Evolutionary conservation across 306 rosid species (phyloP), one percentile per base, ranked within the genome.

Genomic region (Vigna unguiculata): DNA sequence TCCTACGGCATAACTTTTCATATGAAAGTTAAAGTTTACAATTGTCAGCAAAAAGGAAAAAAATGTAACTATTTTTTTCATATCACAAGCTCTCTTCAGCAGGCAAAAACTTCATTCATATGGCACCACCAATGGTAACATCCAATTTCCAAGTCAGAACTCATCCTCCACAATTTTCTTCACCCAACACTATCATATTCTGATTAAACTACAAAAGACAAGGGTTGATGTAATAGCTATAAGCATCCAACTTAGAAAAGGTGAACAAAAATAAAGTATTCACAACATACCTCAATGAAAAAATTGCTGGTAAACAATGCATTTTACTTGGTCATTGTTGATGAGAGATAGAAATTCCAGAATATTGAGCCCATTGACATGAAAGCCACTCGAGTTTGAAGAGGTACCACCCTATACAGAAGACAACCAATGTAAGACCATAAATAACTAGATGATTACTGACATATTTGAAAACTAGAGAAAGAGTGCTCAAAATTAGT

Each of bases 351-450:
- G 78, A 92, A 92, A 83, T 92, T 95, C 98, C 98, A 95, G 83
- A 92, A 92, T 76, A 95, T 85, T 46, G 97, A 92, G 43, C 93
- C 96, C 87, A 80, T 70, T 15, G 93, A 95, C 97, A 92, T 95
- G 88, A 92, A 95, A 71, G 88, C 92, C 58, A 95, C 98, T 63
- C 97, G 90, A 48, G 92, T 91, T 78, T 89, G 97, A 82, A 95
- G 98, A 75, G 98, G 98, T 71, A 95, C 93, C 75, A 87, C 89
- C 97, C 98, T 95, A 82, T n/a, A n/a, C n/a, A n/a, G n/a, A n/a
- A n/a, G n/a, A n/a, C n/a, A n/a, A n/a, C n/a, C n/a, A n/a, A n/a
- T n/a, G 66, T 68, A 53, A 49, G 69, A 62, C 41, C 41, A 55
- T 30, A 28, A 55, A 60, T 51, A 71, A 28, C 62, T 34, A 61